Evolutionary conservation across 257 asterid species (phyloP).

Genomic region (Ocimum tenuiflorum): DNA sequence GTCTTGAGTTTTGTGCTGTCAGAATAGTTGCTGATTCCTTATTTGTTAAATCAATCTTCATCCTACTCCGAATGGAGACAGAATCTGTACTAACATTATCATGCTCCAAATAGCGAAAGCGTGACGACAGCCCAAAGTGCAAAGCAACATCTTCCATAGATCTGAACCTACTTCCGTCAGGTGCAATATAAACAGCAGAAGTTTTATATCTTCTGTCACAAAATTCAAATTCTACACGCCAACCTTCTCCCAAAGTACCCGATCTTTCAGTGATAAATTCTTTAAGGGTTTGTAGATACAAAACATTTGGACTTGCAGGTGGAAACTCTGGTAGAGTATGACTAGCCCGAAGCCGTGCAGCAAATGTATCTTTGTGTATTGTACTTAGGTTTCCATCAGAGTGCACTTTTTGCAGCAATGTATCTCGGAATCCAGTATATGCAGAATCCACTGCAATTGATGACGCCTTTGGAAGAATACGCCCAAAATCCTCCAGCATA

Average conservation of each 20-base stretch:
- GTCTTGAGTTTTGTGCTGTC: conserved; percentile 30
- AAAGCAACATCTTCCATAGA: conserved; percentile 71
- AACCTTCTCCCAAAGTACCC: conserved; percentile 66
- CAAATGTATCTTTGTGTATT: conserved; percentile 25
- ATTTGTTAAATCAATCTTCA: conserved; percentile 25
- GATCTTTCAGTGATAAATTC: conserved; percentile 62
- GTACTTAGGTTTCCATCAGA: conserved; percentile 20
- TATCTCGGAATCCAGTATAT: conserved; percentile 24
- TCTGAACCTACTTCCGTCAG: conserved; percentile 64
- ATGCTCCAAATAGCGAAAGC: conserved; percentile 25
- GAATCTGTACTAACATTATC: conserved; percentile 35
- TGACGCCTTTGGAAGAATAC: conserved; percentile 30
- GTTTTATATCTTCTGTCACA: conserved; percentile 44
- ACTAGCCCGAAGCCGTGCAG: conserved; percentile 25
- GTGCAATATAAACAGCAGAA: conserved; percentile 53
- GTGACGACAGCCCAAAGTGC: conserved; percentile 52
- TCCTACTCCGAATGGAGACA: conserved; percentile 26
- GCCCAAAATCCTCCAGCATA: conserved; percentile 25
- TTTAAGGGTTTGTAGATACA: conserved; percentile 59
- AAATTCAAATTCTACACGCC: conserved; percentile 73
- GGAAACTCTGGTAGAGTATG: conserved; percentile 27
- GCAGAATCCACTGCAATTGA: conserved; percentile 16
- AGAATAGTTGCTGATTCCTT: conserved; percentile 38
- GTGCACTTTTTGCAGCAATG: conserved; percentile 23
- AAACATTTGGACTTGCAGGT: conserved; percentile 33